Conservation (phyloP, 2,329 filamentous ascomycete genomes). For the Neonectria punicea region DNA sequence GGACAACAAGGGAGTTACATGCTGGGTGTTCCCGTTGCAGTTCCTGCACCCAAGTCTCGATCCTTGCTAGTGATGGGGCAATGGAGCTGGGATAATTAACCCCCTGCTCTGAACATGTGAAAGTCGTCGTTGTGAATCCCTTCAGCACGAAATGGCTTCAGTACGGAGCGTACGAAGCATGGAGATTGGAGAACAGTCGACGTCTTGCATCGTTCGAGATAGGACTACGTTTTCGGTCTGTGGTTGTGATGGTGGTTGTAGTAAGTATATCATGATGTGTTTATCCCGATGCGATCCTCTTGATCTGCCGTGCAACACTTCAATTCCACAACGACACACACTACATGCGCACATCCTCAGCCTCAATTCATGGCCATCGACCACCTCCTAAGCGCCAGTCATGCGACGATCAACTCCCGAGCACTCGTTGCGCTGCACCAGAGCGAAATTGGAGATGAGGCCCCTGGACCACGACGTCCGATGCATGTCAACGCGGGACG, state of each 20-base stretch:
- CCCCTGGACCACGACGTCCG: slow-evolving; percentile 25
- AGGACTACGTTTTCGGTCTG: background rate
- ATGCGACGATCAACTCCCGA: background rate
- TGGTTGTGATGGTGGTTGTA: background rate
- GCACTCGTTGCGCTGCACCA: slow-evolving; percentile 28
- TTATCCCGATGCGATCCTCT: background rate
- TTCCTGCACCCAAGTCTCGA: slow-evolving; percentile 34
- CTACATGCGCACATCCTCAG: slow-evolving; percentile 7
- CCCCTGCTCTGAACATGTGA: slow-evolving; percentile 36
- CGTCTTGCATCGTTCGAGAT: slow-evolving; percentile 1
- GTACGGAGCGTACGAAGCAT: background rate
- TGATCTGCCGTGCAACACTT: slow-evolving; percentile 9
- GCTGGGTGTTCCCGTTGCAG: slow-evolving; percentile 6
- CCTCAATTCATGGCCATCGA: slow-evolving; percentile 9
- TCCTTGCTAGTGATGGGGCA: slow-evolving; percentile 32
- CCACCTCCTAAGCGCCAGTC: background rate
- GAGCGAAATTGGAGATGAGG: slow-evolving; percentile 35
- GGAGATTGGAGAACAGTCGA: background rate
- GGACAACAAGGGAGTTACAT: too few species aligned
- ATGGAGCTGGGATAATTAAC: slow-evolving; percentile 3
- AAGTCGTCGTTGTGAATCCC: slow-evolving; percentile 13
- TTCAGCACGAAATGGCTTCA: background rate
- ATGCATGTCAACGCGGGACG: slow-evolving; percentile 32
- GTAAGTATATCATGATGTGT: background rate
- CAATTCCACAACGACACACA: background rate